Conservation (phyloP, 176 grass and related monocot species). For the Olyra latifolia region DNA sequence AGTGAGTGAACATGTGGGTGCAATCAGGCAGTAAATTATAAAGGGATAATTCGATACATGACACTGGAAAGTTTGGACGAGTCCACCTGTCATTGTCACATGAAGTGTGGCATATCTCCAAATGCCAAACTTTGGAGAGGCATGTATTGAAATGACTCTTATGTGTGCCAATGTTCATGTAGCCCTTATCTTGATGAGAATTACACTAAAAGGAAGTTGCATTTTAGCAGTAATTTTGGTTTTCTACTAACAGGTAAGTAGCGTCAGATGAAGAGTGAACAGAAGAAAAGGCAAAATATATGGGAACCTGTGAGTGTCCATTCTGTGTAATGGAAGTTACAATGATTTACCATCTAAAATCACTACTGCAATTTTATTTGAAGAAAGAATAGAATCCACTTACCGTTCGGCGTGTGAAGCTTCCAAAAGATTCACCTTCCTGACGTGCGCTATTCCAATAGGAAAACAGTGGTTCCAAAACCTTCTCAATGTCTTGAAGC, state of each 20-base stretch:
- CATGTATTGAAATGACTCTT: too few species aligned
- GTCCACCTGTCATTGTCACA: too few species aligned
- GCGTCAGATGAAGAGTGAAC: not conserved
- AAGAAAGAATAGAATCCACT: slow-evolving; percentile 15
- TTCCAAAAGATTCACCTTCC: slow-evolving; percentile 90
- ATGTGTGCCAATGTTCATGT: not conserved
- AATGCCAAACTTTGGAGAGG: too few species aligned
- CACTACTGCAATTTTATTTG: not conserved
- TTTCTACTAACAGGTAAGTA: not conserved
- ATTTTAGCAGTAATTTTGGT: not conserved
- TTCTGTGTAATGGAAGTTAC: not conserved
- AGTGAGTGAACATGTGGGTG: not conserved
- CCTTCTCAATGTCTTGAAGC: slow-evolving; percentile 90
- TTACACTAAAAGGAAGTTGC: not conserved
- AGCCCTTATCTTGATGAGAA: not conserved
- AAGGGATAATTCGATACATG: too few species aligned
- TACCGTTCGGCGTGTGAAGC: slow-evolving; percentile 68
- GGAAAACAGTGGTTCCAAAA: slow-evolving; percentile 90
- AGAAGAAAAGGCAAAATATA: not conserved
- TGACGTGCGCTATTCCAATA: slow-evolving; percentile 66
- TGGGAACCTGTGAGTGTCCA: not conserved
- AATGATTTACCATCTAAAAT: not conserved
- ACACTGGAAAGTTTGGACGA: too few species aligned
- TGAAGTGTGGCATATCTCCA: too few species aligned
- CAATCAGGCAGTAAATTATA: not conserved